Base-by-base conservation (phyloP, 1,284 basidiomycete genomes). In the Ceratobasidium sp. region DNA sequence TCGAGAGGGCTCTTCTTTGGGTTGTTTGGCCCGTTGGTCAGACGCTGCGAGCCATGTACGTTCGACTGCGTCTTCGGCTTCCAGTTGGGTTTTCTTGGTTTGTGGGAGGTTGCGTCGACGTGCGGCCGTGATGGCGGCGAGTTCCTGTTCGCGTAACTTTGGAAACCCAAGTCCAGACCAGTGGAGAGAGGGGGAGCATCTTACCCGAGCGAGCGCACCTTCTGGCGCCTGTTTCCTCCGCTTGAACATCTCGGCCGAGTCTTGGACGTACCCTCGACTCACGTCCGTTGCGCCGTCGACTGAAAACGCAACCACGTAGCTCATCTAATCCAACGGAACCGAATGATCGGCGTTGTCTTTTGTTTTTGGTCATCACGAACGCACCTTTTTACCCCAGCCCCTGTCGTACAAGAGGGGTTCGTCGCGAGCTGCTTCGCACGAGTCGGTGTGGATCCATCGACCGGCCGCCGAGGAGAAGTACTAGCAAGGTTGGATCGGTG, bases 361-460 rank as follows among this genome's bases (percentile, higher is more conserved):
- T n/a, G 19, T 25, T n/a, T 32, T 25, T 51, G 40, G 40, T 9
- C 19, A 3, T 44, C 3, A 19, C n/a, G 46, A 22, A 43, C 54
- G 52, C n/a, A 73, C 69, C 69, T 83, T 83, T 82, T 87, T 87
- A 1, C 84, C 85, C 86, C 86, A 87, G 0, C 86, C 86, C 25
- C 81, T 79, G 49, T 83, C 84, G 79, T 87, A 87, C 43, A 87
- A 79, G 11, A 85, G 76, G 1, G 85, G 84, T 76, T 85, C 83
- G 80, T 83, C 82, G 17, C 82, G 81, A 1, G 83, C 82, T 22
- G 82, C 84, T 80, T 87, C 86, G 80, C 84, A 86, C 7, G 85
- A 81, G 80, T 87, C 86, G 19, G 86, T 81, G 78, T 87, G 86
- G 19, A 86, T 82, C 86, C 86, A 87, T 52, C 86, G 83, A 29